These are phyloP conservation scores for Arxiozyma telluris DNA, from an alignment of 1,139 yeast genomes.

Conservation along the genomic window DNA sequence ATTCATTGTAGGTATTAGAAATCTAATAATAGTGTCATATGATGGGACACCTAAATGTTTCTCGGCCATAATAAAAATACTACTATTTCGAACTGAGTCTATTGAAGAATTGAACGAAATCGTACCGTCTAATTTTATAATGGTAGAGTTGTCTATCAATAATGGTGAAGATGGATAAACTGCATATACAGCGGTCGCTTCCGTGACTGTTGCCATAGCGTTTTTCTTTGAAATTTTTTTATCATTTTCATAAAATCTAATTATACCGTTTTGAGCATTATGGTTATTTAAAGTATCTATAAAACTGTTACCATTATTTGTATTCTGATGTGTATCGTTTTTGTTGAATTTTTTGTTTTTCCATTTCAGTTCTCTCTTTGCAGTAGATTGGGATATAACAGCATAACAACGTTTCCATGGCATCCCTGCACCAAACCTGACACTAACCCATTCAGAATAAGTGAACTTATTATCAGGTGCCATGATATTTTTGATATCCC, in stretches of 20 bases:
- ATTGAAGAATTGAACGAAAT: slow-evolving; percentile 46
- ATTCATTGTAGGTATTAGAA: slow-evolving; percentile 74
- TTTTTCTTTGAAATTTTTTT: slow-evolving; percentile 50
- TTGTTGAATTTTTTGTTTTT: neutral
- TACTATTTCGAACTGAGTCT: slow-evolving; percentile 58
- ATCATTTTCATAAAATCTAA: slow-evolving; percentile 55
- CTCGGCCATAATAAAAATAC: slow-evolving; percentile 93
- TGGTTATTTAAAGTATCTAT: neutral
- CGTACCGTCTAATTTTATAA: slow-evolving; percentile 78
- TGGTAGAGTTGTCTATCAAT: slow-evolving; percentile 76
- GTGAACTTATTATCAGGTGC: slow-evolving; percentile 78
- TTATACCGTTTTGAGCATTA: slow-evolving; percentile 33
- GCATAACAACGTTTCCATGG: slow-evolving; percentile 95
- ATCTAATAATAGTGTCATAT: slow-evolving; percentile 82
- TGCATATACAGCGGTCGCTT: slow-evolving; percentile 69
- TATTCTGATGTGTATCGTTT: neutral
- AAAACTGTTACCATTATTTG: neutral
- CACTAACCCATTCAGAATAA: slow-evolving; percentile 91
- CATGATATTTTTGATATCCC: slow-evolving; percentile 76
- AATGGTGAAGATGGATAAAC: slow-evolving; percentile 81
- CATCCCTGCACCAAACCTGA: slow-evolving; percentile 93
- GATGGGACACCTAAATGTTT: slow-evolving; percentile 89
- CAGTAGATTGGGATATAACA: slow-evolving; percentile 68
- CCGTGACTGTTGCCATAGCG: slow-evolving; percentile 70
- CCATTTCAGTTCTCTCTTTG: slow-evolving; percentile 28